Conservation (phyloP, 768 basidiomycete genomes). For the Tulasnella sp. region DNA sequence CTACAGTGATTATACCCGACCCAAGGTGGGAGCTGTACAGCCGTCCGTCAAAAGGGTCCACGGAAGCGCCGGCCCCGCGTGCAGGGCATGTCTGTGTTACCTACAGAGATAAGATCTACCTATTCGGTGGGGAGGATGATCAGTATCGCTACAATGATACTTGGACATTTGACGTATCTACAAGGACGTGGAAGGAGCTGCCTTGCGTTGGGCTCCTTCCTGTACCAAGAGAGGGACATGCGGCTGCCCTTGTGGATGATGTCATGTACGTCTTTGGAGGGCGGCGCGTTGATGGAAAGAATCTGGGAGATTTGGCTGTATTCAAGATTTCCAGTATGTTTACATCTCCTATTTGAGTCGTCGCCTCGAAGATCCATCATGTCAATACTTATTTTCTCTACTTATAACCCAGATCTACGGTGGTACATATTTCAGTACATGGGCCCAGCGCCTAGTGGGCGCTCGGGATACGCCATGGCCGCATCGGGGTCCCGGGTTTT, state of each 20-base stretch:
- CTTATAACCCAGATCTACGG: slow-evolving; percentile 71
- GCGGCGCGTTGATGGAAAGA: slow-evolving; percentile 92
- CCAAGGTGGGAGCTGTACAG: slow-evolving; percentile 67
- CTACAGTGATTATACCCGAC: slow-evolving; percentile 79
- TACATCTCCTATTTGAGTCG: background rate
- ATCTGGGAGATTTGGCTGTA: slow-evolving; percentile 85
- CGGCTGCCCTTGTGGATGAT: slow-evolving; percentile 91
- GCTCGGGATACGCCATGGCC: slow-evolving; percentile 98
- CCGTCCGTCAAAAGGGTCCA: slow-evolving; percentile 30
- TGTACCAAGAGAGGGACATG: slow-evolving; percentile 89
- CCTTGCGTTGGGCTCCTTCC: slow-evolving; percentile 96
- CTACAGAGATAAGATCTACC: slow-evolving; percentile 67
- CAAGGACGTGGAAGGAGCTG: slow-evolving; percentile 79
- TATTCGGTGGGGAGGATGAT: slow-evolving; percentile 99
- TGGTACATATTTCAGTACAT: slow-evolving; percentile 99
- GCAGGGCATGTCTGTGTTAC: slow-evolving; percentile 90
- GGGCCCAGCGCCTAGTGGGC: slow-evolving; percentile 87
- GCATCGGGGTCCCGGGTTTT: slow-evolving; percentile 79
- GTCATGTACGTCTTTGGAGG: slow-evolving; percentile 98
- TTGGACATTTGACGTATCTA: slow-evolving; percentile 82
- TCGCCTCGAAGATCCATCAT: background rate
- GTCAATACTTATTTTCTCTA: background rate
- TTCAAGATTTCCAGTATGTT: slow-evolving; percentile 96
- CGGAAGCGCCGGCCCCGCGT: slow-evolving; percentile 60
- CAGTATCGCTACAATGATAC: slow-evolving; percentile 98